These are phyloP conservation scores for Xylaria curta DNA, from an alignment of 495 filamentous ascomycete genomes.

Conservation along the genomic window DNA sequence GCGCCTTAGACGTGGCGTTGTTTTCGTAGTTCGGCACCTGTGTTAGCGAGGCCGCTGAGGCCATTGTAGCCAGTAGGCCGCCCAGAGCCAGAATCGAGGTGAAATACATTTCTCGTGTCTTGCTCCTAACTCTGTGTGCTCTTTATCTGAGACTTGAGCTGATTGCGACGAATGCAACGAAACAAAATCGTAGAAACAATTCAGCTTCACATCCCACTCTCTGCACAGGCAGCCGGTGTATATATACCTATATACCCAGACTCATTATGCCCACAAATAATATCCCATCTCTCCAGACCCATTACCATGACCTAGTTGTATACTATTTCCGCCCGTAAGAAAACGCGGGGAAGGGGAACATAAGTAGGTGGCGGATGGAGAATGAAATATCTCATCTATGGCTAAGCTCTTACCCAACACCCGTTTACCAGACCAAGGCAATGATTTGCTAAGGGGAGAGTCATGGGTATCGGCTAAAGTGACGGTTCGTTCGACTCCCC, in stretches of 20 bases:
- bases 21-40: constrained; percentile 47
- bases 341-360: constrained; percentile 4
- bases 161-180: not conserved
- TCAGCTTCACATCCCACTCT: not conserved
- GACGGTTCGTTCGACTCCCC: not conserved
- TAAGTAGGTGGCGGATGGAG: not conserved
- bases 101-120: not conserved
- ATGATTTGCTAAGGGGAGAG: not conserved
- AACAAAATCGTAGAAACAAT: not conserved
- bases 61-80: constrained; percentile 32
- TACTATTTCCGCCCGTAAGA: not conserved
- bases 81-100: not conserved
- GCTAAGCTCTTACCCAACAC: not conserved
- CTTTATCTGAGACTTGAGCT: not conserved
- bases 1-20: constrained; percentile 47
- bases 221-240: not conserved
- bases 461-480: not conserved
- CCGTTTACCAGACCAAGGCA: not conserved
- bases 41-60: constrained; percentile 41
- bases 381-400: not conserved
- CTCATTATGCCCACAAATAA: not conserved
- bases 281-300: not conserved
- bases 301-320: not conserved
- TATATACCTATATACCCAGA: constrained; percentile 9
- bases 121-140: not conserved